Percentiles rank a stretch among this genome's conserved stretches.
phyloP scores from a whole-genome alignment of 148 eudicot species.

The Simmondsia chinensis region DNA sequence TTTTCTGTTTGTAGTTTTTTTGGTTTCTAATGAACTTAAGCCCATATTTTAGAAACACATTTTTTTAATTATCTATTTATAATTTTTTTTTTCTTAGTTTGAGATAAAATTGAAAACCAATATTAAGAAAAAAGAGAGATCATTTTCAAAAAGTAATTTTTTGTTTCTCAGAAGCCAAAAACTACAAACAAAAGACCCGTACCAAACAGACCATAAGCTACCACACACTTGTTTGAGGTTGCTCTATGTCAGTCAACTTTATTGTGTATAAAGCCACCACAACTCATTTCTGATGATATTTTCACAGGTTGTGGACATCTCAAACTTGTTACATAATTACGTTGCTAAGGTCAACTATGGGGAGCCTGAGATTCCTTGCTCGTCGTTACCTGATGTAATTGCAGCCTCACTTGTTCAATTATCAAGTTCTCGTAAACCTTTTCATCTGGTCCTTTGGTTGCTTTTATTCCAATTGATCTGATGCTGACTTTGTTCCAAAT shows the following conservation, averaged over 20 bases:
- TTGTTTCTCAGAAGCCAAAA: no score
- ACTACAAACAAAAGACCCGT: no score
- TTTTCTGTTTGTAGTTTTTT: no score
- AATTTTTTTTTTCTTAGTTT: no score
- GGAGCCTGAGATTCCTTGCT: conserved; percentile 28
- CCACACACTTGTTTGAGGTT: background rate
- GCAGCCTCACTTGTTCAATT: no score
- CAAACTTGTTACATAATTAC: conserved; percentile 47
- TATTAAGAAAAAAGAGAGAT: no score
- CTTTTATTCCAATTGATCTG: background rate
- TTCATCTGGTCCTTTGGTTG: conserved; percentile 1
- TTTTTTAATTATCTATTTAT: no score
- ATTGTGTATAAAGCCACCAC: background rate
- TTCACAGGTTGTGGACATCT: conserved; percentile 64
- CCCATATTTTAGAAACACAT: no score
- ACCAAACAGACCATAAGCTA: background rate
- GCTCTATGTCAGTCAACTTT: background rate
- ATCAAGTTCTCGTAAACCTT: no score
- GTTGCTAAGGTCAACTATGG: conserved; percentile 34
- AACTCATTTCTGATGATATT: conserved; percentile 1
- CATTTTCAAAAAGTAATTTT: no score
- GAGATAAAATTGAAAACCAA: no score
- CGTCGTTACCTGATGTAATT: conserved; percentile 27
- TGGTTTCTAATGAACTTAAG: no score
- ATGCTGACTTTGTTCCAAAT: conserved; percentile 2